Base-by-base conservation (phyloP, 306 rosid species). In the Medicago arabica region DNA sequence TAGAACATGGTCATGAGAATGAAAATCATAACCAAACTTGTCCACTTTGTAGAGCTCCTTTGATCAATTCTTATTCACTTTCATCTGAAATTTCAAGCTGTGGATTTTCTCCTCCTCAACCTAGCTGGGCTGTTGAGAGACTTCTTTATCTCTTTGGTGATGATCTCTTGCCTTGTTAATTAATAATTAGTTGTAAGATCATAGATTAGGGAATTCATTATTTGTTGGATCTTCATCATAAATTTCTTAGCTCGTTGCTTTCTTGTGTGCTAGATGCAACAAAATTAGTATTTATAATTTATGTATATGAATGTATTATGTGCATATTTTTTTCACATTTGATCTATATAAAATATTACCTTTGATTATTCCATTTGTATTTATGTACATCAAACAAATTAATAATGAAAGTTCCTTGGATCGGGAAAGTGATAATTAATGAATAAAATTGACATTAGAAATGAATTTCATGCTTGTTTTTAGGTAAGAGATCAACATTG, bases 71-170 rank as follows among this genome's bases (percentile, higher is more conserved):
- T 31, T 75, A 0, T 36, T 38, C 28, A 8, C 0, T 69, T 0
- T 82, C 90, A 54, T 72, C 85, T 14, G 84, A 75, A 4, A 44
- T 76, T 75, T 25, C 82, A 40, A n/a, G 62, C 34, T 75, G 65
- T 54, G 71, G 64, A 23, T 5, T 69, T 54, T 69, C 86, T 16
- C 77, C 82, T 12, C 40, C 86, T 19, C 90, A 89, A 64, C 96
- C 96, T 49, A 92, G 92, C 69, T 92, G 97, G 97, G 93, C 97
- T 7, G 93, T 92, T 12, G 96, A 92, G 73, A 81, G 97, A 76
- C 88, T 92, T 41, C 91, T 89, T 19, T 92, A 89, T 85, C 92
- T 92, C 25, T 92, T 92, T 63, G 97, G 96, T 38, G 96, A 92
- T 23, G 97, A 92, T 85, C 85, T 91, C 0, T 41, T 79, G 6